Base-by-base conservation (phyloP, 371 early-diverging fungal species). In the Mucor circinelloides region DNA sequence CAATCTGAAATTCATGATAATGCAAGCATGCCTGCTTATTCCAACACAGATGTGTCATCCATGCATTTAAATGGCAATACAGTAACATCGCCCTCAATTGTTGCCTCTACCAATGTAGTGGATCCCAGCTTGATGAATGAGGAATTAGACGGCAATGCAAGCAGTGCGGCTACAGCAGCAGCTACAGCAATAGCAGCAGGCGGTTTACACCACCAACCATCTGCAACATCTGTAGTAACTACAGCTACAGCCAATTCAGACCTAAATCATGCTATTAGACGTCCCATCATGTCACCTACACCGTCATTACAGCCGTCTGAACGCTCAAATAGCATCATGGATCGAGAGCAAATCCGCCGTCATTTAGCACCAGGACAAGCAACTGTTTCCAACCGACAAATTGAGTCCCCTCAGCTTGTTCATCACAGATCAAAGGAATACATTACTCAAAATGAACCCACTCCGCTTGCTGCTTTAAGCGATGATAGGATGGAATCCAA, bases 281-380 rank as follows among this genome's bases (percentile, higher is more conserved):
- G 34, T 6, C 12, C 7, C 5, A 38, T 63, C 1, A n/a, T 56
- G 38, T 54, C 64, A 13, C 56, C 55, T 6, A 21, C 31, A 2
- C 64, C 64, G 28, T 64, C 64, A 44, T 5, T 8, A 12, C 38
- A 61, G 19, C 60, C 32, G 0, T 36, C 36, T 31, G 65, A 68
- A 38, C 54, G 50, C 34, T 34, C 58, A 1, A 21, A 38, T 19
- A 56, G 58, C 21, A 62, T 70, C 23, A 58, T 70, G 58, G 66
- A 70, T 19, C 31, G 70, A 31, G 70, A 70, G 42, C 66, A 70
- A 28, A 70, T 70, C 9, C 66, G 66, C 7, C 36, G 70, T 17
- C 70, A 70, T 52, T 50, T 70, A n/a, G 70, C 70, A 25, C 70
- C 70, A 23, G 70, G 70, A 2, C 70, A 70, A 28, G 70, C 67